These are phyloP conservation scores for Aspergillus fumigatiaffinis DNA, from an alignment of 2,329 filamentous ascomycete species.

Conservation along the genomic window DNA sequence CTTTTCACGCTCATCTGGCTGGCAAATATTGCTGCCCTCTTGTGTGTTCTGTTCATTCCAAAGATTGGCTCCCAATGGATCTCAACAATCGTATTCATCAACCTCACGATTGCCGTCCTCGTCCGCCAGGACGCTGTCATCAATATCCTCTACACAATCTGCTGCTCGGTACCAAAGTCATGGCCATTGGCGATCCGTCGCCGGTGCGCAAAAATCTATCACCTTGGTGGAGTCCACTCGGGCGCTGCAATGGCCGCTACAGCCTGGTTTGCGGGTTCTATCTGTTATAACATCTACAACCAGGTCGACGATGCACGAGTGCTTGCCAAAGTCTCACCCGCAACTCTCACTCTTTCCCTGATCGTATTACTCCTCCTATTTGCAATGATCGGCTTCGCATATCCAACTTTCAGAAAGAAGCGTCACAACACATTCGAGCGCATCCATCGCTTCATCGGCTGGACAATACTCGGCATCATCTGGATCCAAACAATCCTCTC, in stretches of 20 bases:
- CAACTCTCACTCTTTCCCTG: conserved; percentile 5
- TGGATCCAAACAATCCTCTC: conserved; percentile 11
- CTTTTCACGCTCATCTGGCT: conserved; percentile 54
- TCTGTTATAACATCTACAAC: conserved; percentile 4
- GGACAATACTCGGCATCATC: conserved; percentile 22
- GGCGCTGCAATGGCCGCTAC: conserved; percentile 34
- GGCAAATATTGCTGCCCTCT: conserved; percentile 38
- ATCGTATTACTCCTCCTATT: conserved; percentile 27
- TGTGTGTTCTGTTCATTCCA: conserved; percentile 2
- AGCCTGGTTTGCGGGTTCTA: conserved; percentile 39
- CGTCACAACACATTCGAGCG: conserved; percentile 36
- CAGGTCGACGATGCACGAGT: not conserved
- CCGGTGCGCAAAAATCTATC: conserved; percentile 38
- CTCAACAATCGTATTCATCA: conserved; percentile 27
- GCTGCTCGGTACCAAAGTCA: conserved; percentile 28
- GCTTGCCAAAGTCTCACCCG: not conserved
- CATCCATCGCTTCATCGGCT: conserved; percentile 36
- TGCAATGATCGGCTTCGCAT: conserved; percentile 7
- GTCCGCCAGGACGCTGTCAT: conserved; percentile 40
- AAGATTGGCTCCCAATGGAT: not conserved
- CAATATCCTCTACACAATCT: conserved; percentile 35
- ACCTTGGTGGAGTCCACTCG: conserved; percentile 39
- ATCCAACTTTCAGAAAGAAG: conserved; percentile 22
- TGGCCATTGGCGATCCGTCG: conserved; percentile 33
- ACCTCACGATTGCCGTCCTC: conserved; percentile 32